A percentile compares a stretch with the other conserved stretches of the same genome.
Conservation (phyloP, 1,284 basidiomycete genomes). For the Cryptococcus sp. region DNA sequence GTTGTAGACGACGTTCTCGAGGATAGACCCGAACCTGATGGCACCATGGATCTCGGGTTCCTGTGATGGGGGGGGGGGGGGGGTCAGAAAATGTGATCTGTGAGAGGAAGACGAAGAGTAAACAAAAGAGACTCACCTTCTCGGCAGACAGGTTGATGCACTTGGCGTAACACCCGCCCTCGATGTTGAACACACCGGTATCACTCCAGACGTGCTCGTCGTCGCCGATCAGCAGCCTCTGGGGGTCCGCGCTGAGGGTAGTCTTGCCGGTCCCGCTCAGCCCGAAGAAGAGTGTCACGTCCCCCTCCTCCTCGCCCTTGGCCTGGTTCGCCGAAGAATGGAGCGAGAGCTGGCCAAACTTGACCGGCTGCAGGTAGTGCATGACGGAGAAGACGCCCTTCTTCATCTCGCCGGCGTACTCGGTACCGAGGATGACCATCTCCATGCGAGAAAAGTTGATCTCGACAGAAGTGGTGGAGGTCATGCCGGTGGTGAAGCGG, state of each 20-base stretch:
- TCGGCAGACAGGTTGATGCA: conserved; percentile 92
- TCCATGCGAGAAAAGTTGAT: conserved; percentile 99
- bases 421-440: conserved; percentile 99
- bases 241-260: conserved; percentile 88
- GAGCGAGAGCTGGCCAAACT: conserved; percentile 95
- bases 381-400: conserved; percentile 99
- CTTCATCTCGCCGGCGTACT: conserved; percentile 99
- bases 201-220: conserved; percentile 99
- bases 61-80: too few relatives aligned
- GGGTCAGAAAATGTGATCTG: conserved; percentile 4
- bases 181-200: conserved; percentile 98
- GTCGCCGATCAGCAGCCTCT: conserved; percentile 87
- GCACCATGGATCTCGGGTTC: conserved; percentile 98
- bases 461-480: conserved; percentile 96
- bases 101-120: neutral
- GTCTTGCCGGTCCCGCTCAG: conserved; percentile 98
- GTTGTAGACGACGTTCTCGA: conserved; percentile 99
- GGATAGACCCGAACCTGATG: conserved; percentile 91
- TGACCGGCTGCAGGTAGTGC: conserved; percentile 99
- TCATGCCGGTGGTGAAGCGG: conserved; percentile 99
- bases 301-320: conserved; percentile 68
- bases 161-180: conserved; percentile 99
- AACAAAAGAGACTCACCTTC: conserved; percentile 55
- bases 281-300: conserved; percentile 99
- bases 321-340: conserved; percentile 93